Evolutionary conservation across 2,329 filamentous ascomycete species (phyloP).

Genomic region (Truncatella angustata): DNA sequence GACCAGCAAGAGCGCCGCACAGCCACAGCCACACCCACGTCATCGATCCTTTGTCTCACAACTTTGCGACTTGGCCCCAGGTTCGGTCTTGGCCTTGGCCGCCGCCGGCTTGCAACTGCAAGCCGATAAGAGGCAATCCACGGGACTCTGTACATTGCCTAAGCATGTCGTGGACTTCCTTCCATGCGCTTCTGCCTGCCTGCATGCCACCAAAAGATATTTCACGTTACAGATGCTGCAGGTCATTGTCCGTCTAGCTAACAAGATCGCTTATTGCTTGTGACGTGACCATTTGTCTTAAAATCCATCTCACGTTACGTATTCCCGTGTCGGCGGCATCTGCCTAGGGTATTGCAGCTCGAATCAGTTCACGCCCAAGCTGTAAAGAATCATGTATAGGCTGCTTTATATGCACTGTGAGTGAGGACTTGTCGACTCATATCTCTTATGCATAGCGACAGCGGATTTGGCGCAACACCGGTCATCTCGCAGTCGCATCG

Average conservation of each 20-base stretch:
- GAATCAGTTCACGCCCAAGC: no score
- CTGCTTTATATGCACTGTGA: no score
- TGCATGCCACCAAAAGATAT: not conserved
- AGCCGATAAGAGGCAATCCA: no score
- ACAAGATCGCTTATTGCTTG: no score
- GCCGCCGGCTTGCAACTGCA: no score
- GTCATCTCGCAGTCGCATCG: not conserved
- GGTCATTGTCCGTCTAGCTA: not conserved
- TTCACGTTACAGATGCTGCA: not conserved
- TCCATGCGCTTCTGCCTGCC: not conserved
- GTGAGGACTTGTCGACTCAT: not conserved
- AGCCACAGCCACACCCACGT: conserved; percentile 2
- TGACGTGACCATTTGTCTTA: not conserved
- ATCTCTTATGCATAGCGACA: no score
- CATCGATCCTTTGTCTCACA: not conserved
- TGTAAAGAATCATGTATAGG: not conserved
- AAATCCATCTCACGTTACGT: not conserved
- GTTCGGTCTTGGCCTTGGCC: no score
- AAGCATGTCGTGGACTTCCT: not conserved
- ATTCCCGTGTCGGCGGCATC: no score
- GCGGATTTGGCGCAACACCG: no score
- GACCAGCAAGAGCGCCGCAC: not conserved
- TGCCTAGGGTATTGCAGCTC: no score
- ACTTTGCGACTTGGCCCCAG: no score
- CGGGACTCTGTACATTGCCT: not conserved